phyloP scores from a whole-genome alignment of 2,329 filamentous ascomycete species.

The Cladorrhinum sp. region DNA sequence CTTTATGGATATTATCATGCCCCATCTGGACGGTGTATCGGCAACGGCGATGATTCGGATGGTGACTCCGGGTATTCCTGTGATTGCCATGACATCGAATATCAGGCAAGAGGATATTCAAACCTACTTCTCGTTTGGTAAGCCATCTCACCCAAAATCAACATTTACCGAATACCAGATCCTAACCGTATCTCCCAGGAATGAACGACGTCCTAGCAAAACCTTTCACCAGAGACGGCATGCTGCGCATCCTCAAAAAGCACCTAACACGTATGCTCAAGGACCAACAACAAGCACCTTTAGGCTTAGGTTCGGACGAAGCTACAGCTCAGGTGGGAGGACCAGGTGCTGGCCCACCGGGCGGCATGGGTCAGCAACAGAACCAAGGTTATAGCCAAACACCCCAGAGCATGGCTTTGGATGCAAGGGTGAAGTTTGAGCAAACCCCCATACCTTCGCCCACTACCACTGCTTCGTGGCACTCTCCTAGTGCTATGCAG shows the following conservation, averaged over 20 bases:
- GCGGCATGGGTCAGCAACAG: constrained; percentile 7
- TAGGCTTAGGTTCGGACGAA: neutral
- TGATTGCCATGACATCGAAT: constrained; percentile 98
- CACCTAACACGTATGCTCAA: constrained; percentile 83
- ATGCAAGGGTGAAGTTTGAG: constrained; percentile 47
- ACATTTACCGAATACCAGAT: neutral
- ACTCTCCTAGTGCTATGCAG: constrained; percentile 42
- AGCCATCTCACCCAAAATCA: constrained; percentile 34
- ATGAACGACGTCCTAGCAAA: constrained; percentile 98
- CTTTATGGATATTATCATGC: constrained; percentile 97
- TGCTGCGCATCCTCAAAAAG: constrained; percentile 82
- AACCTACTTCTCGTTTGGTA: constrained; percentile 95
- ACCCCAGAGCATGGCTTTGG: constrained; percentile 20
- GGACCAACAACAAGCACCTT: constrained; percentile 43
- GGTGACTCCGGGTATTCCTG: constrained; percentile 76
- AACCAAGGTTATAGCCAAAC: constrained; percentile 15
- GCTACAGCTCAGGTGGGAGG: constrained; percentile 8
- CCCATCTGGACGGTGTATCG: constrained; percentile 88
- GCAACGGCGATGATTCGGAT: constrained; percentile 91
- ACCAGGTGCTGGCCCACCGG: constrained; percentile 3
- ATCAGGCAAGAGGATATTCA: constrained; percentile 95
- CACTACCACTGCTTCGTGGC: constrained; percentile 47
- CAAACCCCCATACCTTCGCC: constrained; percentile 56
- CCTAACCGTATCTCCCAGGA: constrained; percentile 52
- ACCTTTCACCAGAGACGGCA: constrained; percentile 87